phyloP scores from a whole-genome alignment of 2,329 filamentous ascomycete genomes.

The Verticillium nubilum region DNA sequence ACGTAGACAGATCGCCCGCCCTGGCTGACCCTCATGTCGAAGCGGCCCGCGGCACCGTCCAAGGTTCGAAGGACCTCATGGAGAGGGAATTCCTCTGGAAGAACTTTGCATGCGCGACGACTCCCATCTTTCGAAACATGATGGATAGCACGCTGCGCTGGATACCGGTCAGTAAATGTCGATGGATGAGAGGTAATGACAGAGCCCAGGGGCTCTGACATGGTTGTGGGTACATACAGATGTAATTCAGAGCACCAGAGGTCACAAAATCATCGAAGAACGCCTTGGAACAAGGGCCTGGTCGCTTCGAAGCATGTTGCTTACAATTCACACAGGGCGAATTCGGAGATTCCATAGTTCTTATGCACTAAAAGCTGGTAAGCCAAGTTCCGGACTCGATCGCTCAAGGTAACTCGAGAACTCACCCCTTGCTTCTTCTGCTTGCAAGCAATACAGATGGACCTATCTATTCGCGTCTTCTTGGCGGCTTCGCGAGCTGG shows the following conservation, averaged over 20 bases:
- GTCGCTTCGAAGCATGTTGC: constrained; percentile 6
- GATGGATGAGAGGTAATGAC: no score
- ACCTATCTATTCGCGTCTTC: constrained; percentile 10
- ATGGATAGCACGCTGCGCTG: constrained; percentile 35
- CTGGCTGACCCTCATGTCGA: constrained; percentile 36
- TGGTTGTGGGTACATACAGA: constrained; percentile 25
- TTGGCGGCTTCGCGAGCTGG: constrained; percentile 6
- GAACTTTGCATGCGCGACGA: constrained; percentile 29
- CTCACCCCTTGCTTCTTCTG: constrained; percentile 6
- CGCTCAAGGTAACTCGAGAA: rapidly evolving
- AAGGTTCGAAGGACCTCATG: constrained; percentile 28
- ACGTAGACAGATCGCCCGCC: constrained; percentile 33
- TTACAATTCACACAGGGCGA: constrained; percentile 7
- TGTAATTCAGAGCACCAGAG: constrained; percentile 37
- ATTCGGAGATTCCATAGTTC: constrained; percentile 2
- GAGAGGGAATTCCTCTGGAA: constrained; percentile 31
- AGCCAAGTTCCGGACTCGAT: not conserved
- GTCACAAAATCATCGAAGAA: constrained; percentile 37
- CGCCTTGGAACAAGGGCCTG: constrained; percentile 30
- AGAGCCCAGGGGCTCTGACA: not conserved
- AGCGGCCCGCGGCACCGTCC: constrained; percentile 28
- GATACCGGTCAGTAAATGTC: not conserved
- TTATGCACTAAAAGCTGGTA: constrained; percentile 1
- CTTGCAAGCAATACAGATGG: constrained; percentile 13
- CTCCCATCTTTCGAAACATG: constrained; percentile 28